phyloP scores from a whole-genome alignment of 2,329 filamentous ascomycete genomes.

The Colletotrichum eleusines region DNA sequence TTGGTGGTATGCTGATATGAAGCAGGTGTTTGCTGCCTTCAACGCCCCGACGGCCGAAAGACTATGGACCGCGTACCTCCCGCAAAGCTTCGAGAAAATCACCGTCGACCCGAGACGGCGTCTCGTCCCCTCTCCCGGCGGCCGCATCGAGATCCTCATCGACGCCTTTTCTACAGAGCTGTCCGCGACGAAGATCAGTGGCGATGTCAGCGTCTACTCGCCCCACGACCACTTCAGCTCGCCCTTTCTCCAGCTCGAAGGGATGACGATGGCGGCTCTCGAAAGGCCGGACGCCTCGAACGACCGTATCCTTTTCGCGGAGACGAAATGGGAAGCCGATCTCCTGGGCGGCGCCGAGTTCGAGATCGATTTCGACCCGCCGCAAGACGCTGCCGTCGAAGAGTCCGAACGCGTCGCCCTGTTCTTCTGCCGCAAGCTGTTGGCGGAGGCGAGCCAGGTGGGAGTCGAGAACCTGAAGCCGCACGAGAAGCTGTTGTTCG shows the following conservation, averaged over 20 bases:
- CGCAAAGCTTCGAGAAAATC: slow-evolving; percentile 19
- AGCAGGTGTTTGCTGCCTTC: slow-evolving; percentile 4
- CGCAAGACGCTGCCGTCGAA: slow-evolving; percentile 1
- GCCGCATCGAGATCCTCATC: slow-evolving; percentile 12
- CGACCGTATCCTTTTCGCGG: slow-evolving; percentile 23
- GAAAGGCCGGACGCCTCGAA: slow-evolving; percentile 1
- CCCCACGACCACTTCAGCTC: background rate
- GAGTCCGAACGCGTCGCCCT: slow-evolving; percentile 15
- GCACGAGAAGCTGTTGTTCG: slow-evolving; percentile 5
- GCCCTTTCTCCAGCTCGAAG: slow-evolving; percentile 17
- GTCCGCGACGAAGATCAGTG: background rate
- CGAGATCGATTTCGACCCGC: background rate
- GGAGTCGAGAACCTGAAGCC: slow-evolving; percentile 14
- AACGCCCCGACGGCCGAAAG: slow-evolving; percentile 13
- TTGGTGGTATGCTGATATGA: no score
- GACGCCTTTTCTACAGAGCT: slow-evolving; percentile 9
- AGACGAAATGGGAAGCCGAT: slow-evolving; percentile 9
- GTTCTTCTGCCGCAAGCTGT: slow-evolving; percentile 20
- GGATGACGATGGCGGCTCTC: slow-evolving; percentile 16
- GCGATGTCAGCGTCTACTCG: slow-evolving; percentile 24
- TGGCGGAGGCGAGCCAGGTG: background rate
- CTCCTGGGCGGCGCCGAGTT: background rate
- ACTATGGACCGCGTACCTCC: slow-evolving; percentile 1
- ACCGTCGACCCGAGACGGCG: slow-evolving; percentile 2
- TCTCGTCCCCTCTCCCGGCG: background rate